A percentile compares a stretch with the other conserved stretches of the same genome.
Evolutionary conservation across 2,329 filamentous ascomycete species (phyloP).

Genomic region (Calycina marina): DNA sequence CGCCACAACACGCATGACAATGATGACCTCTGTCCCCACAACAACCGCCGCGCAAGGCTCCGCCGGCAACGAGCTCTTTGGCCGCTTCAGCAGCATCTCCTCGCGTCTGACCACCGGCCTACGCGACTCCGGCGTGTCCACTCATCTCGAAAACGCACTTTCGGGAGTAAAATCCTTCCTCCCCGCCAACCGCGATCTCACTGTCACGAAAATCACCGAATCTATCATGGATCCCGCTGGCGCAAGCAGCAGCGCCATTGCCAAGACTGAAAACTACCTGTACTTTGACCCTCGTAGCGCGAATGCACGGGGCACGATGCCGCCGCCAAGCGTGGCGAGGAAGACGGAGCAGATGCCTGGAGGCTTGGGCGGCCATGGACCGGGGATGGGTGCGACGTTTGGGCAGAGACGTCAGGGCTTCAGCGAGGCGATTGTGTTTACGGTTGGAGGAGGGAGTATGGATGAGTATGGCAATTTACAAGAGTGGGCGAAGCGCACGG

Average conservation of each 20-base stretch:
- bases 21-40: slow-evolving; percentile 73
- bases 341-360: slow-evolving; percentile 29
- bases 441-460: slow-evolving; percentile 92
- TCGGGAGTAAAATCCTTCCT: slow-evolving; percentile 96
- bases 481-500: slow-evolving; percentile 81
- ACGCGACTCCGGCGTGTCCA: slow-evolving; percentile 72
- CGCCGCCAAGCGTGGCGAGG: slow-evolving; percentile 53
- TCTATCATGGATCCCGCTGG: slow-evolving; percentile 93
- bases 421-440: slow-evolving; percentile 84
- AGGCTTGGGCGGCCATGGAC: slow-evolving; percentile 30
- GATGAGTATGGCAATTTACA: slow-evolving; percentile 97
- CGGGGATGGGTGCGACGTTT: slow-evolving; percentile 69
- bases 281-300: slow-evolving; percentile 94
- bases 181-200: slow-evolving; percentile 89
- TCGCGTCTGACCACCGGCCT: slow-evolving; percentile 86
- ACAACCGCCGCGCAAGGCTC: slow-evolving; percentile 39
- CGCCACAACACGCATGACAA: slow-evolving; percentile 93
- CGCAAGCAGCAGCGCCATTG: slow-evolving; percentile 80
- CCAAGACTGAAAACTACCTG: slow-evolving; percentile 90
- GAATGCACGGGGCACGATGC: slow-evolving; percentile 84
- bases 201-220: slow-evolving; percentile 94
- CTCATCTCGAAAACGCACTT: slow-evolving; percentile 87
- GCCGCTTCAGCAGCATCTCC: slow-evolving; percentile 82
- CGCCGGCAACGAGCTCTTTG: slow-evolving; percentile 66
- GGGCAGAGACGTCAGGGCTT: slow-evolving; percentile 83